Evolutionary conservation across 1,284 basidiomycete genomes (phyloP), one percentile per base, ranked within the genome.

Genomic region (Trichosporon coremiiforme): DNA sequence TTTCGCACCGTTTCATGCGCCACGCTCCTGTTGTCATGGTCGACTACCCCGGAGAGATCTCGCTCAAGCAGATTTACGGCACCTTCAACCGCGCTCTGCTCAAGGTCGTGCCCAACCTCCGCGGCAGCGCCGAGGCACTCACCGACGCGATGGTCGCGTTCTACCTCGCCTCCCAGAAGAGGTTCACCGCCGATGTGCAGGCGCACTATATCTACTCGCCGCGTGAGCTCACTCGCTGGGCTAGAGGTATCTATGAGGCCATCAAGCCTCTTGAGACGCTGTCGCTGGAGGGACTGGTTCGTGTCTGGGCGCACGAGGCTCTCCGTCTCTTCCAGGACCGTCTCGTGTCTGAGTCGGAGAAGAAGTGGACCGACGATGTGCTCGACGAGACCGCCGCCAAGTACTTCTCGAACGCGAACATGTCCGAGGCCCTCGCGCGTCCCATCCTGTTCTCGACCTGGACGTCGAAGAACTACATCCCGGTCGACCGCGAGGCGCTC

Each of bases 11-110:
- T 73, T 99, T 99, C 90, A 87, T 99, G 71, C 91, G 97, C 9
- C 98, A 99, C 83, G 95, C 96, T 0, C 97, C 97, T 0, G 87
- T 99, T n/a, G 89, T 99, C 80, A 98, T 99, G 96, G 97, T 99
- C 68, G 97, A 99, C 82, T 99, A 99, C 82, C 97, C 97, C 9
- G 97, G 96, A 70, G 94, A 97, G 82, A 86, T 95, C 13, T 99
- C 97, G 9, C 87, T 99, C 80, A 97, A 95, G 79, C 98, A 99
- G 81, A 99, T 99, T 76, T 99, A 99, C 83, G 94, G 95, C 20
- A 99, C 96, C n/a, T 99, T 99, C 85, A 95, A 94, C 79, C 90
- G 97, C 67, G 97, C 95, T 15, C 86, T 96, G 38, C 90, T 99
- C 80, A 99, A 99, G 84, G 94, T 98, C 69, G 87, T 97, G 7